Base-by-base conservation (phyloP, 2,329 filamentous ascomycete genomes). In the Cladobotryum protrusum region DNA sequence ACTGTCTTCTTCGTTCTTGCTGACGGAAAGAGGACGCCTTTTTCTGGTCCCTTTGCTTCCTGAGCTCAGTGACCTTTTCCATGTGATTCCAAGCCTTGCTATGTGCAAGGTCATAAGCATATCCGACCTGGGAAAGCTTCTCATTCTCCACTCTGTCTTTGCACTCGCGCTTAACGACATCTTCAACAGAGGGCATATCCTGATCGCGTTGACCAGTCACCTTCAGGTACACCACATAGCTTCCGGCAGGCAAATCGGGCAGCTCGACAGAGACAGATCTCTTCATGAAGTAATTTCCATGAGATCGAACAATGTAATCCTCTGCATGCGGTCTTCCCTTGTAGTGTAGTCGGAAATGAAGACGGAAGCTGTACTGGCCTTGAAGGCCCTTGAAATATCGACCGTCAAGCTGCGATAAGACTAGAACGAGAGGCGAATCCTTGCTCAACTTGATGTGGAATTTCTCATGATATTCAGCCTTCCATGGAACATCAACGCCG, bases 401-500 rank as follows among this genome's bases (percentile, higher is more conserved):
- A 32, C 73, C 70, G 58, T 85, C 81, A 15, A 85, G 75, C 63
- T 85, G 81, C 5, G 79, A 79, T 2, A 85, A 69, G 1, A 81
- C 77, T 3, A 85, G 62, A 15, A 84, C 76, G 2, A 84, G 68
- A 0, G 80, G 79, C 0, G 79, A 79, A 33, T 79, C 70, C 46
- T 77, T 73, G 17, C 73, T 74, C 7, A 84, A 63, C 43, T 72
- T 74, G 60, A 85, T 75, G 51, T 77, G 72, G 59, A 83, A 84
- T 59, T 80, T 82, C 52, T 82, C 74, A 56, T 82, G 77, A 60
- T 82, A 84, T 47, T 81, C 74, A 1, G 76, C 66, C 59, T 77
- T 80, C 80, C 81, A 85, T 0, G 80, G 77, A 1, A 84, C 81
- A 32, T 80, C 74, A 9, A 83, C 73, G 2, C 78, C 79, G 43